phyloP scores from a whole-genome alignment of 2,329 filamentous ascomycete species.

The Diaporthe citrichinensis region DNA sequence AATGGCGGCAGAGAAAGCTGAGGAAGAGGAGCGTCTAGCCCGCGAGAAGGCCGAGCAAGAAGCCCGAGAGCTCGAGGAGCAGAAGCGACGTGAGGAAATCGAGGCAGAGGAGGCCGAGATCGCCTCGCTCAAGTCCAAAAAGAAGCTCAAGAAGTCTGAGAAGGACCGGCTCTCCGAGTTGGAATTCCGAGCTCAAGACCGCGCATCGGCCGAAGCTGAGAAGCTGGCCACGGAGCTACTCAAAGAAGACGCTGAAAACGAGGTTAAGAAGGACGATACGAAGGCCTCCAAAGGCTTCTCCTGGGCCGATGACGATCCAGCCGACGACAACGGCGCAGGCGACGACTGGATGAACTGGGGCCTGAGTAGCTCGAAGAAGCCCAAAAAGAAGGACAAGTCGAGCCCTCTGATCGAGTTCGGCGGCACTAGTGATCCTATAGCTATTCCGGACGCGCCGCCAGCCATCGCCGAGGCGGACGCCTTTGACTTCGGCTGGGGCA shows the following conservation, averaged over 20 bases:
- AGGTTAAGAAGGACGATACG: background rate
- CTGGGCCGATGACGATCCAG: conserved; percentile 40
- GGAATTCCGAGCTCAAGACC: conserved; percentile 34
- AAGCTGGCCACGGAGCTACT: conserved; percentile 41
- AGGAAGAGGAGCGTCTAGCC: conserved; percentile 16
- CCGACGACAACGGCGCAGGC: conserved; percentile 7
- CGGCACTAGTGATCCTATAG: conserved; percentile 41
- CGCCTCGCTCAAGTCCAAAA: conserved; percentile 35
- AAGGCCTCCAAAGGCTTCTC: conserved; percentile 17
- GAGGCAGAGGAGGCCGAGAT: conserved; percentile 39
- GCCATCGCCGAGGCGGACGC: conserved; percentile 45
- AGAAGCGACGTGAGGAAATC: conserved; percentile 33
- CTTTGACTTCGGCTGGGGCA: conserved; percentile 50
- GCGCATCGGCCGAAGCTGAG: conserved; percentile 35
- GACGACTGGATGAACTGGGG: conserved; percentile 42
- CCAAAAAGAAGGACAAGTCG: conserved; percentile 51
- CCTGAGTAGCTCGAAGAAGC: conserved; percentile 56
- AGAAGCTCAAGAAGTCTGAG: conserved; percentile 37
- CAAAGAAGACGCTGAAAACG: conserved; percentile 47
- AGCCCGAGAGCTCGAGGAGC: conserved; percentile 39
- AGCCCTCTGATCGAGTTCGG: conserved; percentile 39
- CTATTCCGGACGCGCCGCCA: conserved; percentile 23
- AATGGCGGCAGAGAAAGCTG: conserved; percentile 32
- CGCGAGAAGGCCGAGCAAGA: conserved; percentile 35
- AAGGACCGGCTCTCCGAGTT: conserved; percentile 38